Evolutionary conservation across 2,329 filamentous ascomycete genomes (phyloP), one percentile per base, ranked within the genome.

Genomic region (Fusarium pseudonygamai): DNA sequence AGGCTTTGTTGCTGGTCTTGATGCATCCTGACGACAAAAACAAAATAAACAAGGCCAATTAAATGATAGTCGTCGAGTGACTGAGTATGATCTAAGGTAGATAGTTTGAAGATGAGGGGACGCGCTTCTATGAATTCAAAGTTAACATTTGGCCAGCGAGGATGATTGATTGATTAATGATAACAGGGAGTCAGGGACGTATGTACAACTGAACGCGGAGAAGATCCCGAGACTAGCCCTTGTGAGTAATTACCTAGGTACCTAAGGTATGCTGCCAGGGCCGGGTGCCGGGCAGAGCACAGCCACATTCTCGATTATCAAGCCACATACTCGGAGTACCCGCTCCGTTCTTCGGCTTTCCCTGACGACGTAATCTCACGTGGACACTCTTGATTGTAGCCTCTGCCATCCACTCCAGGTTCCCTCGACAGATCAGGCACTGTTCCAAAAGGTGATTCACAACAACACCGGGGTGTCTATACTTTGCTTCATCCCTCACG

Each of bases 1-100:
- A 90, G 84, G 55, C 86, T 82, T 39, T 64, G 64, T 40, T 77
- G 69, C n/a, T 76, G 78, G 13, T 68, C 61, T 53, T 74, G 76
- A 59, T 77, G 75, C 78, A 79, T 79, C 50, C 37, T 24, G 22
- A 28, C 32, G 22, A n/a, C 14, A 37, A 30, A 39, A 64, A n/a
- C 30, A 59, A 47, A 26, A 40, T 36, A 34, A n/a, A 42, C 34
- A 61, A 42, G 40, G 34, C 7, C 43, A 24, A 46, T 14, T 36
- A 49, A 28, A 53, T 43, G 45, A 49, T n/a, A 64, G 40, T 10
- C 40, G 45, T 15, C 32, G 32, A 52, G 37, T 30, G 40, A 71
- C 36, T 37, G 40, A 56, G 14, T 24, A 64, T 45, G 40, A 46
- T 18, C 18, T 49, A 50, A 50, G 47, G 16, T 34, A 30, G 45